Evolutionary conservation across 495 filamentous ascomycete genomes (phyloP), one percentile per base, ranked within the genome.

Genomic region (Terfezia claveryi): DNA sequence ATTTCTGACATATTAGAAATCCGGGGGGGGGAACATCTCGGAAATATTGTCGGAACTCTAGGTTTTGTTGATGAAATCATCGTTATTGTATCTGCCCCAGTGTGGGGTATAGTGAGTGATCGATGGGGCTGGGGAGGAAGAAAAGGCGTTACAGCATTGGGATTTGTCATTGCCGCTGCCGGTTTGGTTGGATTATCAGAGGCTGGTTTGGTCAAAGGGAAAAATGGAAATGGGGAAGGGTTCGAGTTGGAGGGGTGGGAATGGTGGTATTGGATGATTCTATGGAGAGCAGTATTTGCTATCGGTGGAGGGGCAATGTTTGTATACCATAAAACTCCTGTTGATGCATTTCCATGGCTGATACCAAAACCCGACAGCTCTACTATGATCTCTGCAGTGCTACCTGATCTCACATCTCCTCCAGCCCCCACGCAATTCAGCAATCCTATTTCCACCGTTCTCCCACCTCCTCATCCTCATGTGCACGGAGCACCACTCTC

Each of bases 51-150:
- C 17, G 91, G 91, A 23, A 95, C 88, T 1, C 73, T 99, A 37
- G 91, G 91, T 37, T 96, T 99, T 68, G 88, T 82, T 1, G 91
- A 99, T 72, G 91, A 99, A 68, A 60, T 96, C 49, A 80, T 96
- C 32, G 91, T 85, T 4, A 73, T 99, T 55, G 73, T 87, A 23
- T 91, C 91, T 4, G 95, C 88, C 61, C 92, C 91, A 10, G 58
- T 82, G 32, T 96, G 92, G 92, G 91, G 91, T 8, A 71, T 93
- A 12, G 67, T 93, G n/a, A 88, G 82, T 23, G 91, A 99, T 69
- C 41, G 41, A 14, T 46, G 41, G 41, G 8, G 17, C 14, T 46
- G 77, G 50, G 50, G 50, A 12, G 60, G 63, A 11, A 49, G 83
- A 32, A 74, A 89, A 56, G 73, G 80, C 73, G 83, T 87, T 11